Conservation (phyloP, 257 asterid genomes). For the Fraxinus cuspidata region DNA sequence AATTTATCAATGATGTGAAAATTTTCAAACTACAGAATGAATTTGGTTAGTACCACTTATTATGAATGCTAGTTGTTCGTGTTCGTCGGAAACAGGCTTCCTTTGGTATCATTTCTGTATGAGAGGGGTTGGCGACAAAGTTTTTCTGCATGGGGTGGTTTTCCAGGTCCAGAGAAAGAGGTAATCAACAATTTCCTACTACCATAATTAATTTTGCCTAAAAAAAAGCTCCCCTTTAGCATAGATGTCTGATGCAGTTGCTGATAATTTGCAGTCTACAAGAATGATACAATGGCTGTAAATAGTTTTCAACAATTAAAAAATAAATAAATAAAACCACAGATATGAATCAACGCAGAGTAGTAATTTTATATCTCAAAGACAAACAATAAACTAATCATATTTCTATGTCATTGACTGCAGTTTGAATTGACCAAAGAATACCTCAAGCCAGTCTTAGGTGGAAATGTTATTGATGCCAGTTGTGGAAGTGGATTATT, state of each 20-base stretch:
- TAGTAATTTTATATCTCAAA: not conserved
- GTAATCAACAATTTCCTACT: slow-evolving; percentile 29
- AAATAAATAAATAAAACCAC: not conserved
- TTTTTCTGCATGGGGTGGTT: slow-evolving; percentile 70
- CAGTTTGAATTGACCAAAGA: slow-evolving; percentile 82
- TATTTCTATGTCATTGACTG: slow-evolving; percentile 18
- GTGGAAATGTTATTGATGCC: slow-evolving; percentile 86
- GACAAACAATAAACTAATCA: not conserved
- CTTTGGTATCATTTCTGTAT: slow-evolving; percentile 77
- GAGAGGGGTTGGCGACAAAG: slow-evolving; percentile 96
- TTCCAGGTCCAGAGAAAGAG: slow-evolving; percentile 95
- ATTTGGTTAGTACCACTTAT: slow-evolving; percentile 13
- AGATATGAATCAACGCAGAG: not conserved
- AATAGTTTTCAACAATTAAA: not conserved
- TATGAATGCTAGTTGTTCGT: slow-evolving; percentile 1
- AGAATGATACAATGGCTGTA: slow-evolving; percentile 1
- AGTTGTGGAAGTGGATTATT: slow-evolving; percentile 92
- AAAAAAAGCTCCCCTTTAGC: not conserved
- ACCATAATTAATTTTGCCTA: slow-evolving; percentile 5
- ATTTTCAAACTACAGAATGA: not conserved
- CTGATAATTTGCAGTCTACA: slow-evolving; percentile 4
- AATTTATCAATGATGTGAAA: not conserved
- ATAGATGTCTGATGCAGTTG: slow-evolving; percentile 3
- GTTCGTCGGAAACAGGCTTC: slow-evolving; percentile 41
- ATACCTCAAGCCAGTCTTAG: slow-evolving; percentile 68